phyloP scores from a whole-genome alignment of 371 early-diverging fungal genomes.

The Mucor plumbeus region DNA sequence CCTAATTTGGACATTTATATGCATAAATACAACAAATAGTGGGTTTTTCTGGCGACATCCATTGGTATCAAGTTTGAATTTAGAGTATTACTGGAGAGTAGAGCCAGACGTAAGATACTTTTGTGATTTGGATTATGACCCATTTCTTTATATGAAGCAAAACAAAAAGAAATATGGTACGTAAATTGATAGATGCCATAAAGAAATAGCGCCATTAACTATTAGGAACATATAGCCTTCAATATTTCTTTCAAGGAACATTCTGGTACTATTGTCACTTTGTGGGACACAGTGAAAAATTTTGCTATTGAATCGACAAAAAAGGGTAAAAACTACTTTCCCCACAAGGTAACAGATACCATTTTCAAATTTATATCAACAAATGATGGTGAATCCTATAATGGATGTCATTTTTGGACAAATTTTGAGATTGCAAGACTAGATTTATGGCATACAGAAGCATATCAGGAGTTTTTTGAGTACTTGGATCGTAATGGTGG shows the following conservation, averaged over 20 bases:
- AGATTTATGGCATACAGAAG: constrained; percentile 74
- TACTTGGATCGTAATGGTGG: constrained; percentile 85
- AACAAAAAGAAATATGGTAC: constrained; percentile 80
- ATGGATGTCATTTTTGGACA: constrained; percentile 87
- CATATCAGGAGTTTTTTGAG: constrained; percentile 59
- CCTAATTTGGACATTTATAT: constrained; percentile 4
- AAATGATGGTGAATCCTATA: constrained; percentile 46
- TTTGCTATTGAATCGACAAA: constrained; percentile 31
- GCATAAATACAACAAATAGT: constrained; percentile 33
- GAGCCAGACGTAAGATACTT: constrained; percentile 84
- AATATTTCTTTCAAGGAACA: constrained; percentile 80
- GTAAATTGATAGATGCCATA: background rate
- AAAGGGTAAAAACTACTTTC: constrained; percentile 32
- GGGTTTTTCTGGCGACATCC: constrained; percentile 86
- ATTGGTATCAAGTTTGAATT: constrained; percentile 63
- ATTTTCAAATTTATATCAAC: constrained; percentile 35
- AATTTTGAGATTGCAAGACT: constrained; percentile 87
- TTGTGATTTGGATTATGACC: constrained; percentile 84
- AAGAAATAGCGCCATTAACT: background rate
- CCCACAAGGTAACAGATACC: constrained; percentile 24
- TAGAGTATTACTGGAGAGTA: constrained; percentile 86
- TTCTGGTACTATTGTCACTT: constrained; percentile 71
- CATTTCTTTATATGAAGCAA: constrained; percentile 77
- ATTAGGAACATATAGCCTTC: constrained; percentile 30
- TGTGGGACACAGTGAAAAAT: constrained; percentile 65